phyloP scores from a whole-genome alignment of 352 stramenopile genomes.

The Paralagenidium karlingii region DNA sequence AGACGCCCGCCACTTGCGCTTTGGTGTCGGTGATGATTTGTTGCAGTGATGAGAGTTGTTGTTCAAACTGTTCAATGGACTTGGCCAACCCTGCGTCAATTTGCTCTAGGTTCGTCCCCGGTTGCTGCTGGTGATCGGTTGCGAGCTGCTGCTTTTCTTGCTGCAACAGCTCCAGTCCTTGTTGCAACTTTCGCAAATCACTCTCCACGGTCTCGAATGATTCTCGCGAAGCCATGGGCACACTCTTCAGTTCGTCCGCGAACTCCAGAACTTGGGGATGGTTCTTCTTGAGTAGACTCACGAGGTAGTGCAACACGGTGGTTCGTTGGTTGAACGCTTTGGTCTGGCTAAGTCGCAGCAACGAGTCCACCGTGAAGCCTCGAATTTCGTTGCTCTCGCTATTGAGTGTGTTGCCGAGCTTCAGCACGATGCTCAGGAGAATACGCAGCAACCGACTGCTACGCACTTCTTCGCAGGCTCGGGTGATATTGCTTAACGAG shows the following conservation, averaged over 20 bases:
- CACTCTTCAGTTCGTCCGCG: constrained; percentile 75
- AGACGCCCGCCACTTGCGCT: constrained; percentile 55
- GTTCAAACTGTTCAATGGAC: background rate
- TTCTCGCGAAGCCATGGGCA: constrained; percentile 74
- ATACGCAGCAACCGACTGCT: constrained; percentile 88
- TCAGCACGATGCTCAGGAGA: constrained; percentile 94
- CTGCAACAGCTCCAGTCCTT: constrained; percentile 25
- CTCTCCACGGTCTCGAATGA: constrained; percentile 56
- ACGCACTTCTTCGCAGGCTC: constrained; percentile 90
- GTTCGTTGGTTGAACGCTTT: constrained; percentile 97
- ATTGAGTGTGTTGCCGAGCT: constrained; percentile 95
- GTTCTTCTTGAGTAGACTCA: constrained; percentile 93
- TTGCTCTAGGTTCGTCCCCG: background rate
- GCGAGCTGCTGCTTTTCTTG: constrained; percentile 17
- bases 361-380: constrained; percentile 93
- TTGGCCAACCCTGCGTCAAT: background rate
- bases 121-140: background rate
- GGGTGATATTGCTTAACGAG: constrained; percentile 74
- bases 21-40: constrained; percentile 23
- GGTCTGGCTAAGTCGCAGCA: constrained; percentile 88
- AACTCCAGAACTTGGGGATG: constrained; percentile 89
- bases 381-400: constrained; percentile 76
- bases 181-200: constrained; percentile 45
- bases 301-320: constrained; percentile 96
- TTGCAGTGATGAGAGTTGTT: constrained; percentile 18